Percentiles rank a stretch among this genome's conserved stretches.
Conservation (phyloP, 2,329 filamentous ascomycete species). For the Ceratocystis smalleyi region DNA sequence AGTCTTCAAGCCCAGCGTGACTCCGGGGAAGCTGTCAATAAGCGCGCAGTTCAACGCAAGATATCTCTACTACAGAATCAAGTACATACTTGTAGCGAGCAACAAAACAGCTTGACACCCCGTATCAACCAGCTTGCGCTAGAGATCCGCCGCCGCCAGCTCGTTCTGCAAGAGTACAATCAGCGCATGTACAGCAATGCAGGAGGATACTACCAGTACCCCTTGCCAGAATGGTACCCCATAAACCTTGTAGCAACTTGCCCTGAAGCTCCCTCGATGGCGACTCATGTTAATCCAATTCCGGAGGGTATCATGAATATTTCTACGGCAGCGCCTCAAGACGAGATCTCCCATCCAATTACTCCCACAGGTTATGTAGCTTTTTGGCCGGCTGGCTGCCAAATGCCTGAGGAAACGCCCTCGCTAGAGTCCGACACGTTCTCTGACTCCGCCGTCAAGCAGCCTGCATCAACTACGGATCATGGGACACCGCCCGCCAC, state of each 20-base stretch:
- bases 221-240: neutral
- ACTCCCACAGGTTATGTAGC: neutral
- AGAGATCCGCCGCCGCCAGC: constrained; percentile 15
- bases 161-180: constrained; percentile 12
- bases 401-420: constrained; percentile 7
- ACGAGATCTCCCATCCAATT: neutral
- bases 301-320: neutral
- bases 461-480: neutral
- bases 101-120: constrained; percentile 13
- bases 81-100: constrained; percentile 8
- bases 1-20: constrained; percentile 12
- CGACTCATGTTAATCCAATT: too few relatives aligned
- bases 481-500: neutral
- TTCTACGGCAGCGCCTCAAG: neutral
- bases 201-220: neutral
- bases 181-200: constrained; percentile 9
- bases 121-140: constrained; percentile 15
- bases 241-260: neutral
- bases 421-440: constrained; percentile 12
- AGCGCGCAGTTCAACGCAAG: constrained; percentile 12
- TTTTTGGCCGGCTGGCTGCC: neutral
- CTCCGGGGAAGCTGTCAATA: constrained; percentile 6
- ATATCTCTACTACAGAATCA: constrained; percentile 10
- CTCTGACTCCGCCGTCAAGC: constrained; percentile 8
- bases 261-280: neutral